Evolutionary conservation across 2,329 filamentous ascomycete genomes (phyloP).

Genomic region (Aspergillus awamori): DNA sequence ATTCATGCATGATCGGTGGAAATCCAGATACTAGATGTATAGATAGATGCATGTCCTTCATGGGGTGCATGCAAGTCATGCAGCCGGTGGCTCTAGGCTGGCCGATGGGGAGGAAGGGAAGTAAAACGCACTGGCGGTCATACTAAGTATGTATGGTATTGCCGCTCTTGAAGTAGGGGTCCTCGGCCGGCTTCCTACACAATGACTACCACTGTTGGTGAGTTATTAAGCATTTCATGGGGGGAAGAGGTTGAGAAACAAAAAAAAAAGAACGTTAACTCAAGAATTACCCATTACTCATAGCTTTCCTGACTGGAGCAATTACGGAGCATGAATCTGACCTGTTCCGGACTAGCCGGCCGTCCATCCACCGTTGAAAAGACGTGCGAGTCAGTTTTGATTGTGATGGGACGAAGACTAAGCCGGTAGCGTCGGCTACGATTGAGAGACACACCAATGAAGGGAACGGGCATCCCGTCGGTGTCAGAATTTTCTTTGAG

Average conservation of each 20-base stretch:
- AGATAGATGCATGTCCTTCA: not conserved
- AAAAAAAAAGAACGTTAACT: too few relatives aligned
- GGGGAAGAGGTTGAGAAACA: too few relatives aligned
- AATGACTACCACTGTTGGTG: too few relatives aligned
- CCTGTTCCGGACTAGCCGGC: not conserved
- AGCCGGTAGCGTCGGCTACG: conserved; percentile 1
- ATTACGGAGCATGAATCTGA: not conserved
- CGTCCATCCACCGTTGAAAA: not conserved
- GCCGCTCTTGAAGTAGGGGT: too few relatives aligned
- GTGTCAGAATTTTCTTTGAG: not conserved
- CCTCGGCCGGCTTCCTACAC: too few relatives aligned
- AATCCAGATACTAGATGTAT: too few relatives aligned
- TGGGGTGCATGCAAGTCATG: not conserved
- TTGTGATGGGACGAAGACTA: conserved; percentile 15
- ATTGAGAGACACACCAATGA: not conserved
- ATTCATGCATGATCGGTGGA: not conserved
- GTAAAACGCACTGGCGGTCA: not conserved
- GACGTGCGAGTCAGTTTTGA: conserved; percentile 17
- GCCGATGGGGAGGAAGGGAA: not conserved
- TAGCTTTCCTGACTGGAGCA: not conserved
- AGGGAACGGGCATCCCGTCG: not conserved
- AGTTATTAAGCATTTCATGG: too few relatives aligned
- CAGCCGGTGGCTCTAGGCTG: not conserved
- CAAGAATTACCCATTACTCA: not conserved
- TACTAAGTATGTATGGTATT: too few relatives aligned